phyloP scores from a whole-genome alignment of 139 green algal genomes.

The Closterium sp. region DNA sequence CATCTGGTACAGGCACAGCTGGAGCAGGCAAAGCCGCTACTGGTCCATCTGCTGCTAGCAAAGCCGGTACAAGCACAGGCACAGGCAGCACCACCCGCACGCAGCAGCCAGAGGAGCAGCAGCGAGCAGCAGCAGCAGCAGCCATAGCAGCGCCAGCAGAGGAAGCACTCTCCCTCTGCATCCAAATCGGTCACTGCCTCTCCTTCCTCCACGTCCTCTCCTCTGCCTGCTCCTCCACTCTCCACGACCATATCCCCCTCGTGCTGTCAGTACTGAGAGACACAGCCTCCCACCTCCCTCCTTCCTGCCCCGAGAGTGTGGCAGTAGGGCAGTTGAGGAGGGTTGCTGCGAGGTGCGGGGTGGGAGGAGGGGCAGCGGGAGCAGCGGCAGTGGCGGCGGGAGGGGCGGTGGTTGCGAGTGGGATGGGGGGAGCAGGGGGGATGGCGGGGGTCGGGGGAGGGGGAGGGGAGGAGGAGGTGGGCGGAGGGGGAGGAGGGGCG shows the following conservation, averaged over 20 bases:
- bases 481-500: background rate
- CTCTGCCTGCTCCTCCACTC: background rate
- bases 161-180: constrained; percentile 4
- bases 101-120: background rate
- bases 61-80: background rate
- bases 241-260: background rate
- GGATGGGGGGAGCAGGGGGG: background rate
- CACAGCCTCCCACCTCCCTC: background rate
- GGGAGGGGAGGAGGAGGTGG: constrained; percentile 3
- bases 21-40: background rate
- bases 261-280: background rate
- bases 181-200: constrained; percentile 37
- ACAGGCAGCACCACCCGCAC: background rate
- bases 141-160: background rate
- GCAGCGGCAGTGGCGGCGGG: background rate
- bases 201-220: constrained; percentile 16
- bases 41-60: background rate
- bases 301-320: background rate
- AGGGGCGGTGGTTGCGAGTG: background rate
- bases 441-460: background rate
- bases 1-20: background rate
- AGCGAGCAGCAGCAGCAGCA: background rate
- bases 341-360: constrained; percentile 3
- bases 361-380: background rate
- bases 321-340: background rate